phyloP scores from a whole-genome alignment of 2,329 filamentous ascomycete genomes.

The Pseudogymnoascus sp. region DNA sequence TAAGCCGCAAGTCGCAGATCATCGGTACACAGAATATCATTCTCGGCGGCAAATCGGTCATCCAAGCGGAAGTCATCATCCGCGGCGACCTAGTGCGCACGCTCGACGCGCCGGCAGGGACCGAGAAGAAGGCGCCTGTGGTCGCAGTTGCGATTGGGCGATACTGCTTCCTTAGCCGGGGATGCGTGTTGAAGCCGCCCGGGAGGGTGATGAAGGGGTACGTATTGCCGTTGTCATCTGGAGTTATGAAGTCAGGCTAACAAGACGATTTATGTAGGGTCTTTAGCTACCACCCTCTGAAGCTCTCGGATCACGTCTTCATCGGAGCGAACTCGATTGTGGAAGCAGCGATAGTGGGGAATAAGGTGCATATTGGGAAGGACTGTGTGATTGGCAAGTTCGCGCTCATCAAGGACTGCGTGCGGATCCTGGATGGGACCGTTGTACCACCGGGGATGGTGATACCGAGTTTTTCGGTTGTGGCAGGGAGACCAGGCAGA shows the following conservation, averaged over 20 bases:
- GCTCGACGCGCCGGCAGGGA: slow-evolving; percentile 27
- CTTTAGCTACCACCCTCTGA: slow-evolving; percentile 79
- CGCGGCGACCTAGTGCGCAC: slow-evolving; percentile 74
- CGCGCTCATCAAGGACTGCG: slow-evolving; percentile 88
- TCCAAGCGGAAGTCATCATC: slow-evolving; percentile 90
- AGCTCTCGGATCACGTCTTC: slow-evolving; percentile 91
- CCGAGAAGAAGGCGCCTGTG: slow-evolving; percentile 17
- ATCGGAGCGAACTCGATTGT: slow-evolving; percentile 68
- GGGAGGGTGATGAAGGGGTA: slow-evolving; percentile 71
- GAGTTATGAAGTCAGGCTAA: not conserved
- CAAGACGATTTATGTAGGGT: slow-evolving; percentile 28
- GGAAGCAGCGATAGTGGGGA: slow-evolving; percentile 74
- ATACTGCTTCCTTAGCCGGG: slow-evolving; percentile 79
- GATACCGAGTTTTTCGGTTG: slow-evolving; percentile 82
- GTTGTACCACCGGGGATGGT: slow-evolving; percentile 85
- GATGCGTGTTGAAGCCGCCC: slow-evolving; percentile 72
- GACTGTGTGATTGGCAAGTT: slow-evolving; percentile 75
- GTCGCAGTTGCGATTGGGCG: slow-evolving; percentile 77
- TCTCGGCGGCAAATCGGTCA: slow-evolving; percentile 89
- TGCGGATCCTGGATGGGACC: slow-evolving; percentile 74
- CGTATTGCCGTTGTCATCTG: slow-evolving; percentile 9
- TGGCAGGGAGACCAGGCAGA: slow-evolving; percentile 72
- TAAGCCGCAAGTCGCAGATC: slow-evolving; percentile 82
- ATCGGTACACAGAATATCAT: slow-evolving; percentile 97
- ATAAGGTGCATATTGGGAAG: slow-evolving; percentile 76